A percentile compares a stretch with the other conserved stretches of the same genome.
These are phyloP conservation scores for Aureobasidium sp. DNA, from an alignment of 2,329 filamentous ascomycete genomes.

Conservation along the genomic window DNA sequence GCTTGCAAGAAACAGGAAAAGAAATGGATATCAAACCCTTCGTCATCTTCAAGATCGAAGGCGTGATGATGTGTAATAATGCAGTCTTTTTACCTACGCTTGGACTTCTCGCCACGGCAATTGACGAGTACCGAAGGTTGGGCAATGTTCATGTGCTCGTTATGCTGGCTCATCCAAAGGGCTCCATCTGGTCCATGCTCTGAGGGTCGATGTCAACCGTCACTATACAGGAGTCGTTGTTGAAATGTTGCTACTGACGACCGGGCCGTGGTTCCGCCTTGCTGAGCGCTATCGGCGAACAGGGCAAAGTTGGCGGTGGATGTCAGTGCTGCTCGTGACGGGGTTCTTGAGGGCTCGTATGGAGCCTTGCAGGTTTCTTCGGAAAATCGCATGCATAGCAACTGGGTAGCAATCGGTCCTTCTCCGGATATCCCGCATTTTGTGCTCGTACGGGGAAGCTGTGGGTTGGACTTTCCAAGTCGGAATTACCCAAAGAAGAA, in stretches of 20 bases:
- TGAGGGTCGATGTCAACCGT: background rate
- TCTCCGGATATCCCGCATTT: background rate
- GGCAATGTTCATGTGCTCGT: background rate
- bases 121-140: background rate
- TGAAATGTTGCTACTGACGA: background rate
- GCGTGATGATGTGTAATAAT: background rate
- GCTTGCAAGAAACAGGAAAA: no score
- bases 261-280: background rate
- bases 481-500: no score
- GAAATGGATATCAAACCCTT: background rate
- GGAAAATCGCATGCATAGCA: background rate
- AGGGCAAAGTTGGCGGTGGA: background rate
- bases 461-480: background rate
- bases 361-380: background rate
- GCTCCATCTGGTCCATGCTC: background rate
- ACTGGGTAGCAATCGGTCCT: constrained; percentile 1
- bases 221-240: no score
- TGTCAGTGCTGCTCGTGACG: background rate
- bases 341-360: background rate
- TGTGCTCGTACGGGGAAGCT: background rate
- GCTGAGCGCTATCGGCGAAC: background rate
- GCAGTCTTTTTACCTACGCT: background rate
- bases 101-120: background rate
- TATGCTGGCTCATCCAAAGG: background rate
- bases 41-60: background rate